These are phyloP conservation scores for Castanopsis chinensis DNA, from an alignment of 306 rosid species.

Conservation along the genomic window DNA sequence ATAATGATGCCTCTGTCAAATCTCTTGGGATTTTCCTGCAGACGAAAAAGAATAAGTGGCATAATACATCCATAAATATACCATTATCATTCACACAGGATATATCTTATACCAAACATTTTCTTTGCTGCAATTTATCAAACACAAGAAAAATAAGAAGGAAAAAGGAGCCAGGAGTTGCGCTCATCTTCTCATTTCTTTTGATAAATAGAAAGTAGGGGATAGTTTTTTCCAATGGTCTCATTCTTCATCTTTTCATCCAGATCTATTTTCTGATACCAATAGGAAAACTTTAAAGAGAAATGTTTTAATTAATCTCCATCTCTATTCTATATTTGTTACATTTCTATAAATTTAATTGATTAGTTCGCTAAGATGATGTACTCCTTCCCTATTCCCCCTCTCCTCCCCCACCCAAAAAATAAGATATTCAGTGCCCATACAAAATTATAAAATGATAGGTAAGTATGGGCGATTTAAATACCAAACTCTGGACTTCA, in stretches of 20 bases:
- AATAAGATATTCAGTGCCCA: too few relatives aligned
- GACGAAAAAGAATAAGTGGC: slow-evolving; percentile 17
- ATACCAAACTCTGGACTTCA: too few relatives aligned
- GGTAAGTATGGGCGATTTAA: too few relatives aligned
- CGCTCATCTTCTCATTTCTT: not conserved
- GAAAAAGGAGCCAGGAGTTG: too few relatives aligned
- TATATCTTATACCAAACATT: not conserved
- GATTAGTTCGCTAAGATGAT: too few relatives aligned
- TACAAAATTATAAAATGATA: too few relatives aligned
- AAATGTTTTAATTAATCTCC: not conserved
- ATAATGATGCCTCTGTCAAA: slow-evolving; percentile 90
- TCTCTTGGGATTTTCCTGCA: slow-evolving; percentile 97
- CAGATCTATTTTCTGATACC: not conserved
- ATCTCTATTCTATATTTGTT: not conserved
- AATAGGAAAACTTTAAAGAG: not conserved
- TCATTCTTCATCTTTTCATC: not conserved
- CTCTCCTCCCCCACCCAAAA: too few relatives aligned
- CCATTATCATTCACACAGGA: not conserved
- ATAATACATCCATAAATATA: slow-evolving; percentile 17
- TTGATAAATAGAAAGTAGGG: too few relatives aligned
- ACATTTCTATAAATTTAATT: not conserved
- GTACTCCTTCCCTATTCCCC: too few relatives aligned
- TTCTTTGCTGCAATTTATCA: not conserved
- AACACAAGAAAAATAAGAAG: not conserved
- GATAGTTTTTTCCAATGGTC: not conserved